Evolutionary conservation across 2,329 filamentous ascomycete genomes (phyloP).

Genomic region (Ceratocystis variospora): DNA sequence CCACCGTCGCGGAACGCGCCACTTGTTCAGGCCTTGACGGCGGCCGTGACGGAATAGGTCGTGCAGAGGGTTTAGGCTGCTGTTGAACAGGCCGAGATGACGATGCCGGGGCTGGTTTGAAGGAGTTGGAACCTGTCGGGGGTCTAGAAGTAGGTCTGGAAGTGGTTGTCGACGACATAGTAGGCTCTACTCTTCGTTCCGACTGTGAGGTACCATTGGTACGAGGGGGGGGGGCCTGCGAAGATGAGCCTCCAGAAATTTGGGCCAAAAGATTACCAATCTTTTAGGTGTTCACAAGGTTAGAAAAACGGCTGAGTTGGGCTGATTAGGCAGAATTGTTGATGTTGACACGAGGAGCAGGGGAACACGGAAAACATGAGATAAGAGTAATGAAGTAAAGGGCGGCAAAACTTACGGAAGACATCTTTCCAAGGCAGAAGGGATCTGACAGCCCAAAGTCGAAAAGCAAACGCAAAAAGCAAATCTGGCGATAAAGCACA

Average conservation of each 20-base stretch:
- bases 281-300: slow-evolving; percentile 6
- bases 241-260: slow-evolving; percentile 11
- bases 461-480: not conserved
- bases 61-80: slow-evolving; percentile 25
- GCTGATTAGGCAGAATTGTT: not conserved
- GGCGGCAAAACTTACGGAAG: slow-evolving; percentile 6
- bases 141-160: slow-evolving; percentile 1
- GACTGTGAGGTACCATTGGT: not conserved
- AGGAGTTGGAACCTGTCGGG: not conserved
- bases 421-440: slow-evolving; percentile 3
- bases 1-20: slow-evolving; percentile 14
- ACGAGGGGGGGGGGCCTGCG: not conserved
- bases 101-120: slow-evolving; percentile 6
- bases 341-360: not conserved
- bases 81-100: slow-evolving; percentile 20
- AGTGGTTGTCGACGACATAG: not conserved
- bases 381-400: too few species aligned
- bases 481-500: not conserved
- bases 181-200: not conserved
- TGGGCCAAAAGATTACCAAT: slow-evolving; percentile 18
- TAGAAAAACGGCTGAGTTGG: slow-evolving; percentile 1
- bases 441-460: not conserved
- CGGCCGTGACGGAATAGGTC: slow-evolving; percentile 22
- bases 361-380: not conserved
- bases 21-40: slow-evolving; percentile 22